Evolutionary conservation across 148 eudicot species (phyloP).

Genomic region (Arbutus unedo): DNA sequence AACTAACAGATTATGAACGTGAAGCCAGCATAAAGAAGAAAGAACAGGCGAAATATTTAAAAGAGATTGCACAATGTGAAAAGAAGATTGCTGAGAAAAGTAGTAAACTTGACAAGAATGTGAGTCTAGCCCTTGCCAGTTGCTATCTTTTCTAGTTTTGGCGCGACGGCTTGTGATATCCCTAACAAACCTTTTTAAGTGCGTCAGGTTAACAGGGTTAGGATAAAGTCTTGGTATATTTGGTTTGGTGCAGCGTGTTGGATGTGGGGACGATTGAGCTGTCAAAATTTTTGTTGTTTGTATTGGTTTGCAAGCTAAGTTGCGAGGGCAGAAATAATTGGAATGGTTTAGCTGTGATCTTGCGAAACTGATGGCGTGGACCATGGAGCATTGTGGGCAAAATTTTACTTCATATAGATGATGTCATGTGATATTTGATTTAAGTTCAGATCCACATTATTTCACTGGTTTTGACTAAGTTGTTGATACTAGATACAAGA

Average conservation of each 20-base stretch:
- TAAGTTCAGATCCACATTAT: background rate
- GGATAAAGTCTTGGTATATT: background rate
- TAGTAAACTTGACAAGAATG: conserved; percentile 67
- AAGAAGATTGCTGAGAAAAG: conserved; percentile 72
- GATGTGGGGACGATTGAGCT: background rate
- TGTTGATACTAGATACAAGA: background rate
- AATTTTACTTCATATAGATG: background rate
- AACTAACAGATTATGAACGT: conserved; percentile 60
- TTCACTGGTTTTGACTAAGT: background rate
- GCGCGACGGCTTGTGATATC: background rate
- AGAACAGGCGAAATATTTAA: conserved; percentile 61
- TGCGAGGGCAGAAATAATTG: background rate
- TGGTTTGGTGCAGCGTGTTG: conserved; percentile 2
- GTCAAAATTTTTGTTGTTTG: background rate
- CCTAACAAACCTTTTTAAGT: background rate
- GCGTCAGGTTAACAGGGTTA: background rate
- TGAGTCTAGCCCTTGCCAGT: conserved; percentile 26
- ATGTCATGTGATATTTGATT: background rate
- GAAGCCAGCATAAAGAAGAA: conserved; percentile 67
- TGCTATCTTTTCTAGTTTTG: background rate
- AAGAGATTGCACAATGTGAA: conserved; percentile 70
- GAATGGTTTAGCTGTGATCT: background rate
- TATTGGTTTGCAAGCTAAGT: background rate
- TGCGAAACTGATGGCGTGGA: background rate
- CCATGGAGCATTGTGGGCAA: background rate